phyloP scores from a whole-genome alignment of 345 rosid genomes.

The Sonneratia caseolaris region DNA sequence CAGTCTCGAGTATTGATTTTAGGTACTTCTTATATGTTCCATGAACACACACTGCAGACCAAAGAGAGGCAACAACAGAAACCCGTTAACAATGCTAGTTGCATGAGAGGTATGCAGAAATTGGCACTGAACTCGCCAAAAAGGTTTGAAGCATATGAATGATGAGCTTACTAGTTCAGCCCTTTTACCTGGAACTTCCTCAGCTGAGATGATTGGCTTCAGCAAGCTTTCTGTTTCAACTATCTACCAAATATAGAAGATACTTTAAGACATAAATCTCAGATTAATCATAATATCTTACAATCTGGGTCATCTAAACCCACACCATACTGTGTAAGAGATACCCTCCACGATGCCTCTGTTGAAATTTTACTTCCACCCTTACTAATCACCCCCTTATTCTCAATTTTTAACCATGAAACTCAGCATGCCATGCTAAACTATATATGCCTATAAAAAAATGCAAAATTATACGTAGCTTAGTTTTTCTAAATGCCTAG shows the following conservation, averaged over 20 bases:
- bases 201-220: constrained; percentile 58
- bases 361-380: neutral
- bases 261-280: neutral
- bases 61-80: neutral
- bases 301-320: too few species aligned
- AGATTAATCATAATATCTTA: neutral
- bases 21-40: constrained; percentile 72
- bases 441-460: too few species aligned
- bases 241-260: constrained; percentile 30
- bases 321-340: too few species aligned
- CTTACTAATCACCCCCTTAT: too few species aligned
- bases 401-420: too few species aligned
- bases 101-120: neutral
- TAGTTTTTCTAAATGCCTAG: neutral
- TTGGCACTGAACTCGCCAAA: neutral
- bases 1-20: constrained; percentile 64
- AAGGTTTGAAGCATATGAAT: neutral
- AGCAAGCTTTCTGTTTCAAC: constrained; percentile 74
- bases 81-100: constrained; percentile 1
- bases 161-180: neutral
- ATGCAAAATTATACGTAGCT: neutral
- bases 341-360: neutral
- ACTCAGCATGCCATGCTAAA: too few species aligned
- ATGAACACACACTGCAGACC: constrained; percentile 69
- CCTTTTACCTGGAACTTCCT: constrained; percentile 51